Conservation (phyloP, 441 rosid genomes). For the Populus hybrid region DNA sequence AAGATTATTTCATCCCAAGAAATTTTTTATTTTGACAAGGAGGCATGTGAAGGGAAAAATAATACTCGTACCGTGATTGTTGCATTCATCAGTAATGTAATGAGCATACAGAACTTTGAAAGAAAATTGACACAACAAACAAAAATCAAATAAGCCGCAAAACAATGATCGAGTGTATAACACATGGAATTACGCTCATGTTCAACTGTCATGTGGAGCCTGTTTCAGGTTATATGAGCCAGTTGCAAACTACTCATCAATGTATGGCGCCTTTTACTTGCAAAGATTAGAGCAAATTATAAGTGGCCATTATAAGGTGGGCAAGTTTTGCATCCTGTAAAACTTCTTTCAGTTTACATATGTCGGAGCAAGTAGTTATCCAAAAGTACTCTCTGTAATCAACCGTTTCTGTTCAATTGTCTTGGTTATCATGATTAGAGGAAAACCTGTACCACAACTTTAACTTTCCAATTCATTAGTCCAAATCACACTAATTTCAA, state of each 20-base stretch:
- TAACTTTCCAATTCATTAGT: conserved; percentile 56
- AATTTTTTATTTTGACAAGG: too few relatives aligned
- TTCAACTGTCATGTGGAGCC: too few relatives aligned
- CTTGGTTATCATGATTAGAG: conserved; percentile 40
- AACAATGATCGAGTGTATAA: too few relatives aligned
- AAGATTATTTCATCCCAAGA: too few relatives aligned
- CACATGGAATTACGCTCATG: too few relatives aligned
- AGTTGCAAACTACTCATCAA: conserved; percentile 11
- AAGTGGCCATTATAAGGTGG: conserved; percentile 24
- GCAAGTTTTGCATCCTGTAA: conserved; percentile 28
- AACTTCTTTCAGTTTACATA: conserved; percentile 42
- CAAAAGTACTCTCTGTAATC: conserved; percentile 36
- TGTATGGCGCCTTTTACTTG: conserved; percentile 17
- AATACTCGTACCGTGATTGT: too few relatives aligned
- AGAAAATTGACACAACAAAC: too few relatives aligned
- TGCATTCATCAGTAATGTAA: too few relatives aligned
- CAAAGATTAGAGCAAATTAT: conserved; percentile 20
- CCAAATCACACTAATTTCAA: conserved; percentile 37
- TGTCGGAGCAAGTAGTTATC: conserved; percentile 38
- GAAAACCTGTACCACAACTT: conserved; percentile 62
- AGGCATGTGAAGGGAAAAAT: too few relatives aligned
- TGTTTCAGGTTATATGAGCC: background rate
- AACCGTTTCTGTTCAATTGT: conserved; percentile 44
- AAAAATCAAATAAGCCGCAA: too few relatives aligned
- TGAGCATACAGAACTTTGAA: too few relatives aligned